Base-by-base conservation (phyloP, 345 rosid genomes). In the Acer saccharum region DNA sequence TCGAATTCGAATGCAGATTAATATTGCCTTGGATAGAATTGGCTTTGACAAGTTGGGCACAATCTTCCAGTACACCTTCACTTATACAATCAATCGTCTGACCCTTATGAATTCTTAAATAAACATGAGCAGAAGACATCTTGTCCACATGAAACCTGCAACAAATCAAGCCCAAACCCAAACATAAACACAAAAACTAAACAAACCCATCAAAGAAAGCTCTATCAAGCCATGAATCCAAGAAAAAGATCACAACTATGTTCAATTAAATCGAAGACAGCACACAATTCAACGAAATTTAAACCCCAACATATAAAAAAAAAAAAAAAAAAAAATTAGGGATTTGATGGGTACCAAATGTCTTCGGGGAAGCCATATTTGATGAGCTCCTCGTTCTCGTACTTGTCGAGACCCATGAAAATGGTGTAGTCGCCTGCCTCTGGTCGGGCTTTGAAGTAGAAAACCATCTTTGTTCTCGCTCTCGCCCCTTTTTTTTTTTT, bases 331-430 rank as follows among this genome's bases (percentile, higher is more conserved):
- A 9, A 2, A 29, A 10, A 18, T 7, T 13, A 9, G 21, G 69
- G 46, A 35, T 27, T 16, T 46, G 3, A 7, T 35, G 18, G 41
- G 69, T 85, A 96, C 99, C 99, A 94, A 74, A 96, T 87, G 79
- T 96, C 99, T 89, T 96, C 99, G 13, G 91, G 95, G 90, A 92
- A 92, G 80, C 99, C 98, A 77, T 92, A 96, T 82, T 88, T 96
- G 91, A 96, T 96, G 72, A 96, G 99, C 80, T 96, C 99, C 81
- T 96, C 99, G 90, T 96, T 96, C 92, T 96, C 99, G 89, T 85
- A 79, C 94, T 96, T 96, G 85, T 96, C 99, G 77, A 96, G 89
- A 39, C 99, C 98, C 99, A 96, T 96, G 89, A 96, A 94, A 75
- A 96, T 91, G 77, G 98, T 92, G 94, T 91, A 94, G 82, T 94